These are phyloP conservation scores for Earliella scabrosa DNA, from an alignment of 1,284 basidiomycete genomes.

Conservation along the genomic window DNA sequence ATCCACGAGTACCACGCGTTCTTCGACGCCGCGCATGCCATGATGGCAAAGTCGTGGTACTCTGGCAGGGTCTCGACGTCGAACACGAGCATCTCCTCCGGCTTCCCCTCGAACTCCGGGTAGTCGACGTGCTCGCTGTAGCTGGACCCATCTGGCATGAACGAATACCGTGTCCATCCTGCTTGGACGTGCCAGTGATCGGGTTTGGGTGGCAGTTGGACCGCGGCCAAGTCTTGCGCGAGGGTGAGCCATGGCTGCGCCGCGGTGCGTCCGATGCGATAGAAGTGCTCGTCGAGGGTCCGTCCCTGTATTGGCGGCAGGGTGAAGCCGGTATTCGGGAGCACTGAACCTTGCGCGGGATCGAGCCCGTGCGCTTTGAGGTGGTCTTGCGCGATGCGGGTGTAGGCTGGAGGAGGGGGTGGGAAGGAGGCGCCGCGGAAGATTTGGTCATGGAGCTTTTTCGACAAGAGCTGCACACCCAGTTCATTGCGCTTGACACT, in stretches of 20 bases:
- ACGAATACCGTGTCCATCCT: conserved; percentile 92
- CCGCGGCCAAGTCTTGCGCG: conserved; percentile 65
- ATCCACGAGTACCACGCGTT: conserved; percentile 97
- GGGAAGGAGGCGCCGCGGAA: conserved; percentile 79
- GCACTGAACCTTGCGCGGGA: conserved; percentile 78
- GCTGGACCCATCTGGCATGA: conserved; percentile 65
- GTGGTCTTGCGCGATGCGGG: conserved; percentile 83
- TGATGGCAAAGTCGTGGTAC: conserved; percentile 82
- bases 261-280: conserved; percentile 72
- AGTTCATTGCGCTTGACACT: conserved; percentile 78
- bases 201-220: conserved; percentile 65
- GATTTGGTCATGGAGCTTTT: conserved; percentile 79
- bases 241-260: conserved; percentile 86
- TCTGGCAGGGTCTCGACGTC: conserved; percentile 95
- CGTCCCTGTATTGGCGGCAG: conserved; percentile 86
- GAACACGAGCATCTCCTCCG: conserved; percentile 83
- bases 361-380: conserved; percentile 82
- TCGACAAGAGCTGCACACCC: conserved; percentile 92
- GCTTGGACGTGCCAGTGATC: conserved; percentile 78
- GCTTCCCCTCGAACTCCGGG: conserved; percentile 60
- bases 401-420: conserved; percentile 60
- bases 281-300: conserved; percentile 90
- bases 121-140: conserved; percentile 66
- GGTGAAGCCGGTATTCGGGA: conserved; percentile 80
- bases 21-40: conserved; percentile 87